Evolutionary conservation across 1,139 yeast species (phyloP).

Genomic region (Kodamaea derodonti): DNA sequence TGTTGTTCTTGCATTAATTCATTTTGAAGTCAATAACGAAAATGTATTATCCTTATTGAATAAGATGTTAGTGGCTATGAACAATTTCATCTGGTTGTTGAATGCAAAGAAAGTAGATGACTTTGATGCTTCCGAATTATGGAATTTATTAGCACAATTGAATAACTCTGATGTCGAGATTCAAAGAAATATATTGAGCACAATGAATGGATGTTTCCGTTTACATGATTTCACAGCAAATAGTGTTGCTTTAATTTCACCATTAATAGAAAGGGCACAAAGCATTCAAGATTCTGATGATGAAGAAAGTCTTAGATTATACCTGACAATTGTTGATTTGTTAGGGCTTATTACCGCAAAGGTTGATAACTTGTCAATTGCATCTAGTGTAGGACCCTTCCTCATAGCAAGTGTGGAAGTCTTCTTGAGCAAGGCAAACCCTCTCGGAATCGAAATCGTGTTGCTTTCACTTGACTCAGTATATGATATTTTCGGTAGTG

Average conservation of each 20-base stretch:
- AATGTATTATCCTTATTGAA: constrained; percentile 37
- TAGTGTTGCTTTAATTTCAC: constrained; percentile 29
- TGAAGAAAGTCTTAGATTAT: constrained; percentile 21
- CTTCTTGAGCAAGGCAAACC: constrained; percentile 15
- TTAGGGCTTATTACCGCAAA: constrained; percentile 52
- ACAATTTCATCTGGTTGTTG: constrained; percentile 63
- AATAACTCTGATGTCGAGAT: constrained; percentile 20
- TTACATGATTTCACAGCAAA: constrained; percentile 4
- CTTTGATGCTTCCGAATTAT: constrained; percentile 29
- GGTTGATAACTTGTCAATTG: constrained; percentile 43
- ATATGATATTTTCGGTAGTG: constrained; percentile 75
- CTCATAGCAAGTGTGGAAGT: constrained; percentile 30
- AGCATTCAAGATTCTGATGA: constrained; percentile 11
- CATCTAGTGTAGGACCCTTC: constrained; percentile 45
- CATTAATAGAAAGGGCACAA: constrained; percentile 19
- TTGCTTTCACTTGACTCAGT: constrained; percentile 62
- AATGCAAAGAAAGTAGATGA: constrained; percentile 32
- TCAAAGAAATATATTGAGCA: constrained; percentile 50
- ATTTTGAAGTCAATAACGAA: constrained; percentile 24
- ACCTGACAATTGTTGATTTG: constrained; percentile 43
- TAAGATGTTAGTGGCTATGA: constrained; percentile 61
- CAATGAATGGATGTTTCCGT: constrained; percentile 49
- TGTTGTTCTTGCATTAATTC: constrained; percentile 35
- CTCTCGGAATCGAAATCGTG: constrained; percentile 35
- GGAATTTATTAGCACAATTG: constrained; percentile 29